Evolutionary conservation across 345 rosid species (phyloP).

Genomic region (Eucalyptus erythrocorys): DNA sequence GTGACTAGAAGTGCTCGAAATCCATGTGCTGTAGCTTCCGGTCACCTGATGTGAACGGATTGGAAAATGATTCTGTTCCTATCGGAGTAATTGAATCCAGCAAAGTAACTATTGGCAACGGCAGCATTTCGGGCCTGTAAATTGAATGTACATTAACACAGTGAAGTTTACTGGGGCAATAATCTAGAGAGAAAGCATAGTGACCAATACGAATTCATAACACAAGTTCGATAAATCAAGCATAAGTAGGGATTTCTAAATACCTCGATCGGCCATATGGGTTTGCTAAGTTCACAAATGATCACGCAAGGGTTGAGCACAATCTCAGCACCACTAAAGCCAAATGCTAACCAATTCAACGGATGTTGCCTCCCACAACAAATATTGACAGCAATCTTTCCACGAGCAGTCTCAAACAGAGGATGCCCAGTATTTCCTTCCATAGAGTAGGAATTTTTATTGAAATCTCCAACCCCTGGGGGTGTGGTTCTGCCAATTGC

Average conservation of each 20-base stretch:
- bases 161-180: fast-evolving
- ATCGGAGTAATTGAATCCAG: conserved; percentile 80
- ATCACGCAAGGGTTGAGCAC: conserved; percentile 93
- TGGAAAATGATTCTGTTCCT: conserved; percentile 74
- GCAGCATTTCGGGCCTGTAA: conserved; percentile 90
- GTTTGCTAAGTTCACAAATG: conserved; percentile 86
- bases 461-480: conserved; percentile 93
- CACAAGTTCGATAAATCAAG: neutral
- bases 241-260: neutral
- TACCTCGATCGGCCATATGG: conserved; percentile 96
- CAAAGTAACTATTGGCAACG: conserved; percentile 77
- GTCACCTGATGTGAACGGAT: conserved; percentile 83
- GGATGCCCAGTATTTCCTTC: conserved; percentile 97
- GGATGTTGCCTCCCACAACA: conserved; percentile 96
- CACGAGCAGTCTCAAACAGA: conserved; percentile 76
- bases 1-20: conserved; percentile 87
- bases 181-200: neutral
- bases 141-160: neutral
- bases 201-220: neutral
- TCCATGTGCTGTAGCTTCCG: conserved; percentile 63
- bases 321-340: conserved; percentile 88
- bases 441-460: conserved; percentile 92
- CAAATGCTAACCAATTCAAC: conserved; percentile 90
- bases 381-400: conserved; percentile 73
- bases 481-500: conserved; percentile 63